Conservation (phyloP, 1,284 basidiomycete species). For the Thelephora terrestris region DNA sequence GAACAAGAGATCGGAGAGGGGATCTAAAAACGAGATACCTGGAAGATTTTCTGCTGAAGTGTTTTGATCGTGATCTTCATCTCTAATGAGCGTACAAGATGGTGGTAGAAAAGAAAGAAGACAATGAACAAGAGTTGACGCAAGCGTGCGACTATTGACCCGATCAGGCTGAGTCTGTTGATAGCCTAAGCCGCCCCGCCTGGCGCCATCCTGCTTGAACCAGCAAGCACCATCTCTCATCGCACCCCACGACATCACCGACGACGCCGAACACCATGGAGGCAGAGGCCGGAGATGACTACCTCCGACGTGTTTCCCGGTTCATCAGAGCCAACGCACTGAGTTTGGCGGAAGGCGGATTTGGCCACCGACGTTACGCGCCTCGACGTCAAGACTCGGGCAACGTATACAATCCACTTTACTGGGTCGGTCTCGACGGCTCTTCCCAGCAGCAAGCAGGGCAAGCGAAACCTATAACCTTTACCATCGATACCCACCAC, state of each 20-base stretch:
- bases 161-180: conserved; percentile 3
- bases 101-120: conserved; percentile 11
- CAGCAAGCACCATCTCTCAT: background rate
- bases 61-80: conserved; percentile 96
- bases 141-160: conserved; percentile 8
- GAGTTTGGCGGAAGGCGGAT: conserved; percentile 53
- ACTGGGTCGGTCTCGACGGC: conserved; percentile 45
- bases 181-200: background rate
- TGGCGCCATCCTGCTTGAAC: background rate
- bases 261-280: conserved; percentile 35
- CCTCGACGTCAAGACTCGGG: conserved; percentile 23
- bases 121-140: conserved; percentile 5
- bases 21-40: conserved; percentile 28
- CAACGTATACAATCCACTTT: conserved; percentile 47
- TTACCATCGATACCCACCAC: conserved; percentile 71
- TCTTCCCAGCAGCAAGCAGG: conserved; percentile 16
- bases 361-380: conserved; percentile 38
- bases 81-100: conserved; percentile 10
- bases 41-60: conserved; percentile 81
- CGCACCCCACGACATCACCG: background rate
- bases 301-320: conserved; percentile 52
- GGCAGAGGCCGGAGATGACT: conserved; percentile 61
- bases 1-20: conserved; percentile 1
- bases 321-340: conserved; percentile 65
- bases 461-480: conserved; percentile 20